Conservation (phyloP, 768 basidiomycete genomes). For the Solioccasus polychromus region DNA sequence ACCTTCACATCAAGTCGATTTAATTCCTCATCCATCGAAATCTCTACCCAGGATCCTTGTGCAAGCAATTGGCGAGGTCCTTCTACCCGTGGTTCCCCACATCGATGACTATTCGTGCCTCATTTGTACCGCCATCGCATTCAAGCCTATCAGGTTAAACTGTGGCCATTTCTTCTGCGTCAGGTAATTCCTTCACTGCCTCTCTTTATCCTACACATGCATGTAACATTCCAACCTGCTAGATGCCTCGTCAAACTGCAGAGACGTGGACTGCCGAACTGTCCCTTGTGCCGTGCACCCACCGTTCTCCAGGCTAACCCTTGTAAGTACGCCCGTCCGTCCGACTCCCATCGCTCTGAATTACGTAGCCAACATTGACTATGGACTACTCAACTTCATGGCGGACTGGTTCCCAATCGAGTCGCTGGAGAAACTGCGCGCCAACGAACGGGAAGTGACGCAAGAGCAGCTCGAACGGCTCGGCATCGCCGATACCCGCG, state of each 20-base stretch:
- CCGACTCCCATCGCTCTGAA: neutral
- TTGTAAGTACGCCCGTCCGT: constrained; percentile 46
- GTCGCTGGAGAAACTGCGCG: constrained; percentile 65
- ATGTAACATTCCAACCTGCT: constrained; percentile 3
- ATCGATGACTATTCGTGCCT: constrained; percentile 84
- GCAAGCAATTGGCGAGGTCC: constrained; percentile 76
- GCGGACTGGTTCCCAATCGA: constrained; percentile 91
- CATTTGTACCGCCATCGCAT: constrained; percentile 88
- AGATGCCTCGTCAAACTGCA: constrained; percentile 89
- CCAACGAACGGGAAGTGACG: constrained; percentile 73
- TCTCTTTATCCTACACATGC: neutral
- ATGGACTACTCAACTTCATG: constrained; percentile 82
- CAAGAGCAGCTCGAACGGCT: constrained; percentile 66
- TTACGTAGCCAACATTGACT: constrained; percentile 68
- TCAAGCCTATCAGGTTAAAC: constrained; percentile 81
- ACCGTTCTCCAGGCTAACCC: constrained; percentile 75
- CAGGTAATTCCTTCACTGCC: constrained; percentile 33
- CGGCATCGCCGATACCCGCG: constrained; percentile 40
- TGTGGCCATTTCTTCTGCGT: constrained; percentile 84
- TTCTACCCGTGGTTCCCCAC: constrained; percentile 77
- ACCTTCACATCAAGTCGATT: constrained; percentile 31
- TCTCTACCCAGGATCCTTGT: constrained; percentile 66
- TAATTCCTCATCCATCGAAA: constrained; percentile 26
- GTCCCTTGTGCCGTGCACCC: constrained; percentile 82
- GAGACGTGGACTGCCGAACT: constrained; percentile 67